These are phyloP conservation scores for Porodaedalea pini DNA, from an alignment of 1,284 basidiomycete genomes.

Conservation along the genomic window DNA sequence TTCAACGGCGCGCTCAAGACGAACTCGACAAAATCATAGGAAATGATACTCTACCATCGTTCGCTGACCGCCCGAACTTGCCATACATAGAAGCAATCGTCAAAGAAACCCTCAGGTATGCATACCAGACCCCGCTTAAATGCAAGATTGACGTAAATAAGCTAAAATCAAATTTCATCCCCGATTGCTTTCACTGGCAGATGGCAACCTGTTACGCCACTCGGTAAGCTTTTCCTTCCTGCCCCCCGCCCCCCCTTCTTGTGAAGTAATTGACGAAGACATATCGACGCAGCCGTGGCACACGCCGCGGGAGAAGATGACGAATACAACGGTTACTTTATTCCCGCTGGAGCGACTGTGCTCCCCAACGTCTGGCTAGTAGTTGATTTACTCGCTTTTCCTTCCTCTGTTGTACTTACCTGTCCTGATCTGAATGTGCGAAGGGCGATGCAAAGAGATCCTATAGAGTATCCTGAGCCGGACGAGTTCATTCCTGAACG, in stretches of 20 bases:
- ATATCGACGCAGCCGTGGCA: conserved; percentile 8
- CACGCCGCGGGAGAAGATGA: no score
- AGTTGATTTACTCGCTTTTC: not conserved
- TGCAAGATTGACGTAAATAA: no score
- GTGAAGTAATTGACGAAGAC: not conserved
- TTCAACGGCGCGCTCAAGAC: no score
- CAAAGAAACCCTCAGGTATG: conserved; percentile 17
- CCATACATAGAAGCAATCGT: no score
- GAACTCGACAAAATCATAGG: no score
- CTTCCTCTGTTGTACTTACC: not conserved
- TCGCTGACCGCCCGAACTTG: no score
- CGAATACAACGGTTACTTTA: not conserved
- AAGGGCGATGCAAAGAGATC: no score
- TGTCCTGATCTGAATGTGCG: conserved; percentile 9
- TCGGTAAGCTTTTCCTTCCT: conserved; percentile 7
- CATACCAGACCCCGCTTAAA: not conserved
- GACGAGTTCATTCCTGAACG: no score
- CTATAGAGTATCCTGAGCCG: no score
- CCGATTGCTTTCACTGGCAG: not conserved
- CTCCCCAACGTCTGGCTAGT: not conserved
- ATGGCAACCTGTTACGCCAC: not conserved
- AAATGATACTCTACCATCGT: no score
- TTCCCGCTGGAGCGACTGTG: not conserved
- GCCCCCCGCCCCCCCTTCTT: not conserved
- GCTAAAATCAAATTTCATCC: no score